phyloP scores from a whole-genome alignment of 371 early-diverging fungal species.

The Mucor irregularis region DNA sequence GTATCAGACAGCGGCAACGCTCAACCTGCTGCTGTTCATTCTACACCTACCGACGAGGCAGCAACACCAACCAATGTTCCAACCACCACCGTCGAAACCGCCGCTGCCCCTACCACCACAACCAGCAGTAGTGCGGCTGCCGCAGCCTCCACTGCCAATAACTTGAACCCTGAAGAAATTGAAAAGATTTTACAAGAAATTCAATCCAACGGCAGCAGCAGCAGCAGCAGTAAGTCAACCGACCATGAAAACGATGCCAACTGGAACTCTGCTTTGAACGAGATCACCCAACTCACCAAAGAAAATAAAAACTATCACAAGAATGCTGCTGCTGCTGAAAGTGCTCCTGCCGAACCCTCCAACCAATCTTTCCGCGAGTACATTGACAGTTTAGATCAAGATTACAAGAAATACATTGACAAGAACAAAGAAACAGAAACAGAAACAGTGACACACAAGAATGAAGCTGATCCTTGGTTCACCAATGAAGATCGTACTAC shows the following conservation, averaged over 20 bases:
- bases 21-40: not conserved
- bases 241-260: constrained; percentile 10
- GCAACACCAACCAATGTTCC: not conserved
- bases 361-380: constrained; percentile 4
- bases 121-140: not conserved
- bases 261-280: constrained; percentile 18
- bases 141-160: not conserved
- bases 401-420: constrained; percentile 26
- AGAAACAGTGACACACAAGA: constrained; percentile 37
- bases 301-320: not conserved
- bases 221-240: not conserved
- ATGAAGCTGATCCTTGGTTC: constrained; percentile 21
- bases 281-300: constrained; percentile 13
- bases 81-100: not conserved
- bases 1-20: too few species aligned
- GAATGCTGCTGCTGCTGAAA: not conserved
- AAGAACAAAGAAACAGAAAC: constrained; percentile 35
- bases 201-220: not conserved
- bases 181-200: constrained; percentile 14
- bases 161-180: constrained; percentile 5
- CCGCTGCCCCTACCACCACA: not conserved
- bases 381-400: constrained; percentile 30
- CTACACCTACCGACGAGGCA: not conserved
- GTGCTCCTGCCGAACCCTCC: not conserved
- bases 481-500: constrained; percentile 17